These are phyloP conservation scores for Camellia lanceoleosa DNA, from an alignment of 148 eudicot species.

Conservation along the genomic window DNA sequence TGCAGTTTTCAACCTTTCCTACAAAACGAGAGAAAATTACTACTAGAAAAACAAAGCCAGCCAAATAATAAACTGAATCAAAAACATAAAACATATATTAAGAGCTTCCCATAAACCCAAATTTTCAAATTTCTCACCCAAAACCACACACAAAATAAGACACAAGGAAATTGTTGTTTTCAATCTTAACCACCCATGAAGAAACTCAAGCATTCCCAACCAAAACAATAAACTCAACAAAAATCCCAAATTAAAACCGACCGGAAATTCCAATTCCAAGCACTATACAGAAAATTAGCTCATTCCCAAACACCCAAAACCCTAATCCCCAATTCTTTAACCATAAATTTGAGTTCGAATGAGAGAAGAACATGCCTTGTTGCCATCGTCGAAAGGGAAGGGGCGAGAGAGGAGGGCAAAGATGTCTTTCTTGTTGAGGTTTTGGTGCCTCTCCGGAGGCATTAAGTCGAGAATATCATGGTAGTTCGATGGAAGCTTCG, in stretches of 20 bases:
- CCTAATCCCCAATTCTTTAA: conserved; percentile 1
- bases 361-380: conserved; percentile 43
- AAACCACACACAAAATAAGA: not conserved
- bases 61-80: not conserved
- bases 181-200: not conserved
- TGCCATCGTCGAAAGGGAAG: conserved; percentile 54
- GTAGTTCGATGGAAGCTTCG: conserved; percentile 69
- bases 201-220: not conserved
- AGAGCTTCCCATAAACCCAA: not conserved
- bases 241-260: not conserved
- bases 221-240: not conserved
- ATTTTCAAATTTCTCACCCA: not conserved
- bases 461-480: conserved; percentile 52
- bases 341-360: not conserved
- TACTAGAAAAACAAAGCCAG: not conserved
- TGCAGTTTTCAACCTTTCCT: not conserved
- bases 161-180: not conserved
- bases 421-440: conserved; percentile 58
- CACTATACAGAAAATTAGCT: not conserved
- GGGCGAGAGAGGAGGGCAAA: conserved; percentile 66
- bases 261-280: not conserved
- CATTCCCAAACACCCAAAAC: not conserved
- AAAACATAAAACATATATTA: not conserved
- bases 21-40: not conserved
- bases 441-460: conserved; percentile 33